Evolutionary conservation across 345 rosid species (phyloP), one percentile per base, ranked within the genome.

Genomic region (Linum usitatissimum): DNA sequence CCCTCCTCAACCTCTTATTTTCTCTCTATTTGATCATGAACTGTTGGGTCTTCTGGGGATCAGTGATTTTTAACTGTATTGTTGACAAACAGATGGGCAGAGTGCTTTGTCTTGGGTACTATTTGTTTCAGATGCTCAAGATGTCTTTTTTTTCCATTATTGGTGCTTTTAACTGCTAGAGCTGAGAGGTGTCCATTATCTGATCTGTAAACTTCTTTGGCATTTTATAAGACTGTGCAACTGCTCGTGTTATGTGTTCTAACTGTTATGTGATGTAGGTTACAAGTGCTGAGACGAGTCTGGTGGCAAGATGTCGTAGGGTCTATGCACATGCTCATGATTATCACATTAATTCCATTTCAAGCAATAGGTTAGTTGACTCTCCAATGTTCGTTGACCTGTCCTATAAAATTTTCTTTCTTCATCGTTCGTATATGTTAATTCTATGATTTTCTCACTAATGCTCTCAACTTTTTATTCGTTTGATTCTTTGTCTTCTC

Each of bases 201-300:
- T 15, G 10, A 3, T 15, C 17, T 45, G 10, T 45, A 3, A 45
- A 15, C 14, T 10, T 45, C 51, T 45, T 10, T 45, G 14, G 17
- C 10, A 45, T 53, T 61, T 60, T 8, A 23, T 34, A 23, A 23
- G 38, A 4, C 38, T 34, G 38, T 4, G 8, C 38, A 36, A n/a
- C 19, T 59, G 45, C 53, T 63, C 51, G 5, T 49, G 61, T 54
- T 68, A 9, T 55, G 17, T 48, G 39, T 59, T 60, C 68, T 67
- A 36, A 72, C 69, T 49, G 34, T n/a, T 36, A 19, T 28, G 20
- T 53, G 40, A 18, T 56, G 23, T 77, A 93, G 99, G 92, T 90
- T 64, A 84, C 89, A 53, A 82, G 88, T 75, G 80, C 70, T 39
- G 99, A 93, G 79, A 84, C 88, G 18, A 90, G 39, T 30, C 61